Conservation (phyloP, 2,329 filamentous ascomycete species). For the Phyllosticta ampelicida region DNA sequence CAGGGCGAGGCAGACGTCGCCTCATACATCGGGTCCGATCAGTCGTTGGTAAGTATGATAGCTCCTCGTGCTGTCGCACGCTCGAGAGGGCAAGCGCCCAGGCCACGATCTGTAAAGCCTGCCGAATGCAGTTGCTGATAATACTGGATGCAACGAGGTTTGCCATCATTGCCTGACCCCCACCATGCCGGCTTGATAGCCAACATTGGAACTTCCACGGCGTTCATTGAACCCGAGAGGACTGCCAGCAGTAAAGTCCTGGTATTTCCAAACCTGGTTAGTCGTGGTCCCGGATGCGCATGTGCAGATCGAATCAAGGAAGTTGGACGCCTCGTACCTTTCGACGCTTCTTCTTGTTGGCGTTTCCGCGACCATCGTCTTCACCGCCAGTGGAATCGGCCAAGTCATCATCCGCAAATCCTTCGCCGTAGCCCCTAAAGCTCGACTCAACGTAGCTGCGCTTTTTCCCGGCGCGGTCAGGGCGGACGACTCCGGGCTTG, state of each 20-base stretch:
- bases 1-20: not conserved
- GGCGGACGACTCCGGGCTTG: conserved; percentile 35
- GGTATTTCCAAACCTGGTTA: conserved; percentile 2
- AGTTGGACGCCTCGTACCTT: conserved; percentile 15
- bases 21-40: not conserved
- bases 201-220: conserved; percentile 9
- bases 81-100: not conserved
- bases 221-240: conserved; percentile 11
- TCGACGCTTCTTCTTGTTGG: conserved; percentile 21
- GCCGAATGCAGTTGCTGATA: not conserved
- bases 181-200: conserved; percentile 5
- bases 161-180: conserved; percentile 8
- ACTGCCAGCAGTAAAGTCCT: conserved; percentile 12
- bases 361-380: conserved; percentile 40
- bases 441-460: conserved; percentile 64
- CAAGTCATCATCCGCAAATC: conserved; percentile 56
- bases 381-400: conserved; percentile 62
- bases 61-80: not conserved
- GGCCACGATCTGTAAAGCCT: not conserved
- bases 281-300: not conserved
- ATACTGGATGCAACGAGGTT: not conserved
- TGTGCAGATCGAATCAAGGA: not conserved
- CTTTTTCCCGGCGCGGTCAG: conserved; percentile 60
- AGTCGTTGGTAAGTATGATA: no score
- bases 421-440: conserved; percentile 64